phyloP scores from a whole-genome alignment of 495 filamentous ascomycete genomes.

The Aspergillus carlsbadensis region DNA sequence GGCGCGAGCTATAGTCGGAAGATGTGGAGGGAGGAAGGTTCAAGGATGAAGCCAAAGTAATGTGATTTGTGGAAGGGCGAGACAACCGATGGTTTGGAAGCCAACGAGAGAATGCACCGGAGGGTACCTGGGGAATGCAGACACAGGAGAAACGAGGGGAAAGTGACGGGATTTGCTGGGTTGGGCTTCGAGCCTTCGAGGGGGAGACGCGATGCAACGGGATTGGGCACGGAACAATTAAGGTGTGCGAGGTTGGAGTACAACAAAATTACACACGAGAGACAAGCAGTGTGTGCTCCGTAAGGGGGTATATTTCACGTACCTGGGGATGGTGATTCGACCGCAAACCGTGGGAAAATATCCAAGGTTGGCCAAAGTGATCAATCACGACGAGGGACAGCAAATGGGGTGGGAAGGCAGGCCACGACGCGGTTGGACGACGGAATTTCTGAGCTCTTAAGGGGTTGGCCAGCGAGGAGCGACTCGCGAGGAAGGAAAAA shows the following conservation, averaged over 20 bases:
- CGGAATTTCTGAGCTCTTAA: constrained; percentile 20
- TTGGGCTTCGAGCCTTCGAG: constrained; percentile 13
- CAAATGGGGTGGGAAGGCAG: constrained; percentile 20
- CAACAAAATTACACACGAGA: constrained; percentile 13
- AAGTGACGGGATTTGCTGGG: constrained; percentile 24
- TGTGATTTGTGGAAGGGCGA: constrained; percentile 22
- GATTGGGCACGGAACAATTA: constrained; percentile 18
- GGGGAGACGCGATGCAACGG: constrained; percentile 9
- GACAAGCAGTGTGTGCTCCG: constrained; percentile 9
- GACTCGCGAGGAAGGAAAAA: constrained; percentile 28
- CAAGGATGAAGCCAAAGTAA: constrained; percentile 17
- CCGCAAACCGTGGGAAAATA: constrained; percentile 23
- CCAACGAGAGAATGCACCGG: constrained; percentile 18
- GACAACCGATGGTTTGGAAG: constrained; percentile 15
- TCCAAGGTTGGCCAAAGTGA: constrained; percentile 13
- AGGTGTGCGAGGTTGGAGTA: constrained; percentile 21
- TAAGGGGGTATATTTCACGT: constrained; percentile 19
- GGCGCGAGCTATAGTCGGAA: constrained; percentile 7
- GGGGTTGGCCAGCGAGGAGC: constrained; percentile 16
- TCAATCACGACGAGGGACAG: constrained; percentile 25
- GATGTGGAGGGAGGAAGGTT: constrained; percentile 9
- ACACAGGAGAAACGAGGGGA: constrained; percentile 7
- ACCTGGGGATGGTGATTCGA: constrained; percentile 30
- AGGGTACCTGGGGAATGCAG: constrained; percentile 16
- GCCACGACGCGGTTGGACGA: constrained; percentile 25